Base-by-base conservation (phyloP, 164 flowering plant species). In the Macadamia integrifolia region DNA sequence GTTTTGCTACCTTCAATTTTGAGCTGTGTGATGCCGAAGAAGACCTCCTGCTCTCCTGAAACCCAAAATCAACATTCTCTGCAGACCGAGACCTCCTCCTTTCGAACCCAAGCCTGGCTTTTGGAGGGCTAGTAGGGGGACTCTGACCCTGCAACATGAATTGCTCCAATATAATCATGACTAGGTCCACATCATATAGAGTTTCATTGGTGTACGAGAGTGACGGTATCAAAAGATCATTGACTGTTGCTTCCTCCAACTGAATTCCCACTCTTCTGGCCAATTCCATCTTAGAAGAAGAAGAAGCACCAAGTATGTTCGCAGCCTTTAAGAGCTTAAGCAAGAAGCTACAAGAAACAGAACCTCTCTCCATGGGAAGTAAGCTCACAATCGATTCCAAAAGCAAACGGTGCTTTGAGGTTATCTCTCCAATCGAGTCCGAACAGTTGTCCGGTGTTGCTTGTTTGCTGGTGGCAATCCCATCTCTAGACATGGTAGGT, bases 21-120 rank as follows among this genome's bases (percentile, higher is more conserved):
- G 97, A 84, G 77, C 91, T 76, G 70, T 91, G 93, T n/a, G 94
- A 88, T 58, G 96, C 94, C 2, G 91, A 86, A 61, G 97, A 88
- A 10, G 94, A 88, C 73, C 96, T 82, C 72, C 97, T 76, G 31
- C 89, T 84, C 73, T 91, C 97, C 68, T 83, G 93, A 59, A 88
- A 80, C 76, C 78, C 87, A 49, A 84, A 78, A 75, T 86, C 89
- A 43, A 87, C 77, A 56, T 92, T 83, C 76, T 91, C 96, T 6
- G 93, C 95, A 1, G 98, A 94, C 23, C 95, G 79, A 7, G 95
- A 91, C 78, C 95, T 78, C 70, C 83, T 85, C 78, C 87, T 80
- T 68, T 86, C 86, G 53, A 77, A 72, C 31, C 81, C 83, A 9
- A 74, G 62, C 71, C 75, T 86, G 30, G 74, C 67, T 71, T 89